Evolutionary conservation across 2,329 filamentous ascomycete species (phyloP), one percentile per base, ranked within the genome.

Genomic region (Cladosporium sp.): DNA sequence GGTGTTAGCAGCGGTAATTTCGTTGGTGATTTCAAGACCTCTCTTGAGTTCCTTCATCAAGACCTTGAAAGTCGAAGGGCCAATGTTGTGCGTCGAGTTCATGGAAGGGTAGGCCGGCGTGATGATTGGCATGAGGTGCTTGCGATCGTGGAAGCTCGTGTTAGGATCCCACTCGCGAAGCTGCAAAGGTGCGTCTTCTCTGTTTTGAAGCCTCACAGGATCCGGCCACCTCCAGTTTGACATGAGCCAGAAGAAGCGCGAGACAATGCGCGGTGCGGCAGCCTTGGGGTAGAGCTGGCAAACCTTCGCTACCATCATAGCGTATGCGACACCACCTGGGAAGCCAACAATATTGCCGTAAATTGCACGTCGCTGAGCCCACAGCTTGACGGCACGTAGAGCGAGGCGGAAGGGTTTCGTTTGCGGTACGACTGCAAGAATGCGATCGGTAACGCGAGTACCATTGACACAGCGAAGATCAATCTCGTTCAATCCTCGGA

Each of bases 331-430:
- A 80, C 95, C 95, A 72, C 95, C 95, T 2, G 95, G 95, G 72
- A 95, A 99, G 30, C 95, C 95, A 79, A 97, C 93, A 69, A 98
- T 93, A 74, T 97, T 97, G 70, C 92, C 92, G 76, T 98, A 98
- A 58, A 98, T 92, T 28, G 92, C 95, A 68, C 94, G 91, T 82
- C 85, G 88, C 75, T 96, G 92, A 11, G 95, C 93, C 95, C 95
- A 99, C 8, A 99, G 85, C 80, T 99, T 99, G 81, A 99, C 92
- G 15, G 93, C 93, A 60, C 95, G 88, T 68, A 98, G 79, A 11
- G 95, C 95, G 69, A 93, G 87, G 68, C 92, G 90, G 79, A 99
- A 99, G 4, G 93, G 92, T 72, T 91, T 92, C 73, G 90, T 87
- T 76, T 98, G 92, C 1, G 95, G 95, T 2, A 99, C 93, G 10